Evolutionary conservation across 2,329 filamentous ascomycete genomes (phyloP).

Genomic region (Neopestalotiopsis sp.): DNA sequence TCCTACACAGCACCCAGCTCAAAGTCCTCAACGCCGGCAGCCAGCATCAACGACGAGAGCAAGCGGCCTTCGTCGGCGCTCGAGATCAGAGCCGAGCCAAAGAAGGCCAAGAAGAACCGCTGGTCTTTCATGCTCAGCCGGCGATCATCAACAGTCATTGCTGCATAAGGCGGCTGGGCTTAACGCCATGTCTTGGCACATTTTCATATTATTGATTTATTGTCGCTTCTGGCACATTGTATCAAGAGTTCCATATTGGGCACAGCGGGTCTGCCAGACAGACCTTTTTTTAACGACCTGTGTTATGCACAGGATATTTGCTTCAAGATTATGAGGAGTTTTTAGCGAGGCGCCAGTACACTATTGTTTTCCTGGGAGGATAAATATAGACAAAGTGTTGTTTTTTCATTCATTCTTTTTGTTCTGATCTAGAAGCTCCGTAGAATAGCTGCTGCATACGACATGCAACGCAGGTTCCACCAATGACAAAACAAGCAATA

Average conservation of each 20-base stretch:
- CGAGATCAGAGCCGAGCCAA: background rate
- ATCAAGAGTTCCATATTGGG: background rate
- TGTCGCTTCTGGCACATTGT: background rate
- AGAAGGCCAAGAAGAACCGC: constrained; percentile 7
- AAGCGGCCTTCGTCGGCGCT: background rate
- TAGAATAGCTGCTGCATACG: background rate
- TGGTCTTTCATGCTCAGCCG: constrained; percentile 4
- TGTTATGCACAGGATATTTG: background rate
- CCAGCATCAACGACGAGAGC: constrained; percentile 3
- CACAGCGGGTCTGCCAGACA: no score
- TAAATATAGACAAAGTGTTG: background rate
- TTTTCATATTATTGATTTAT: background rate
- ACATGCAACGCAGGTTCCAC: background rate
- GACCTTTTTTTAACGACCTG: no score
- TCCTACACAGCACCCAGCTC: constrained; percentile 25
- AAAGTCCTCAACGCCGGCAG: constrained; percentile 21
- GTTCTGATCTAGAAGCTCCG: background rate
- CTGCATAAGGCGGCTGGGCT: background rate
- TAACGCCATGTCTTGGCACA: no score
- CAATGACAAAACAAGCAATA: background rate
- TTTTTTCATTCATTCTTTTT: background rate
- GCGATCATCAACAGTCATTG: background rate
- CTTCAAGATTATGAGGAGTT: background rate
- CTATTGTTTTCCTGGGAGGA: background rate
- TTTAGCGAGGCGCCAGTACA: background rate